phyloP scores from a whole-genome alignment of 2,329 filamentous ascomycete species.

The Calonectria pseudoreteaudii region DNA sequence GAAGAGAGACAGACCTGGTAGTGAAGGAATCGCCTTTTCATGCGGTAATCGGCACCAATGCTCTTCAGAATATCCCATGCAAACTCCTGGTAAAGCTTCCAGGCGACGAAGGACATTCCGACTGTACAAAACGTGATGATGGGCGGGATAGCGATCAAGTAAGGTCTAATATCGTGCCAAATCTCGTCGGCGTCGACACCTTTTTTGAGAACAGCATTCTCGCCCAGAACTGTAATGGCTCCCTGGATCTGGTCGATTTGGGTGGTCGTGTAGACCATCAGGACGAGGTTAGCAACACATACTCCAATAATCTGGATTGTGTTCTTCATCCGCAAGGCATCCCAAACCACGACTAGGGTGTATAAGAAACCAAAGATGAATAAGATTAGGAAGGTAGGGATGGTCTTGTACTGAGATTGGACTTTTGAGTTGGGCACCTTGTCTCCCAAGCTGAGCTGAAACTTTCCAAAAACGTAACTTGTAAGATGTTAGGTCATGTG shows the following conservation, averaged over 20 bases:
- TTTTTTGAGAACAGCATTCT: slow-evolving; percentile 57
- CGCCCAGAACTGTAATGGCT: slow-evolving; percentile 70
- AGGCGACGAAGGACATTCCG: slow-evolving; percentile 80
- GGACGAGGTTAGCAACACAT: slow-evolving; percentile 89
- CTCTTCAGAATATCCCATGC: slow-evolving; percentile 99
- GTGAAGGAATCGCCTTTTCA: slow-evolving; percentile 96
- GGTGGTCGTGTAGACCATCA: slow-evolving; percentile 92
- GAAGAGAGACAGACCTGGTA: slow-evolving; percentile 78
- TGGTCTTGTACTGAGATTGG: slow-evolving; percentile 73
- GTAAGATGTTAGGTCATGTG: slow-evolving; percentile 31
- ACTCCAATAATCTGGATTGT: slow-evolving; percentile 98
- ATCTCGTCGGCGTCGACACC: slow-evolving; percentile 56
- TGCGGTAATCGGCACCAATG: slow-evolving; percentile 94
- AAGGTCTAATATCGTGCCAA: slow-evolving; percentile 78
- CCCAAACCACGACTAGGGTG: slow-evolving; percentile 89
- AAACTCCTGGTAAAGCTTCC: slow-evolving; percentile 98
- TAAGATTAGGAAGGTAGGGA: slow-evolving; percentile 93
- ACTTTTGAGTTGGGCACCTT: slow-evolving; percentile 54
- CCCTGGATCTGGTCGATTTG: slow-evolving; percentile 91
- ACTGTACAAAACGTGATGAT: slow-evolving; percentile 83
- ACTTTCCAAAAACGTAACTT: slow-evolving; percentile 91
- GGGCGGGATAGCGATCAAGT: slow-evolving; percentile 85
- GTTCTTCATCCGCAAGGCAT: slow-evolving; percentile 95
- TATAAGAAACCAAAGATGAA: slow-evolving; percentile 99
- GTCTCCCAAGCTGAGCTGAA: slow-evolving; percentile 72